A percentile compares a stretch with the other conserved stretches of the same genome.
Conservation (phyloP, 2,329 filamentous ascomycete species). For the Stagonosporopsis cucurbitacearum region DNA sequence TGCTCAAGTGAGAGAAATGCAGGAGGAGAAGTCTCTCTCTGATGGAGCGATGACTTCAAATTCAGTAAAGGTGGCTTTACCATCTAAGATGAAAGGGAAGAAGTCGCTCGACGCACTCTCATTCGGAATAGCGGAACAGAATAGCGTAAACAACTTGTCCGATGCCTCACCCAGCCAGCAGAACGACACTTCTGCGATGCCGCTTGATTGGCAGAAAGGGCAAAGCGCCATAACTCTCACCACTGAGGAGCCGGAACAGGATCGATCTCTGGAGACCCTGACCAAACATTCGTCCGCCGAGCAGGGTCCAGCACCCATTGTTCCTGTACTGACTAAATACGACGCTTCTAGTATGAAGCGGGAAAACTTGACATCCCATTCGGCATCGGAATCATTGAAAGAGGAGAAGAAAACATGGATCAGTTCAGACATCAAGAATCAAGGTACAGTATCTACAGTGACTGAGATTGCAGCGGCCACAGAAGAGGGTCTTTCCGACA, state of each 20-base stretch:
- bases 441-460: neutral
- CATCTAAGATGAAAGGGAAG: neutral
- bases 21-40: neutral
- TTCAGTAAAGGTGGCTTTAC: neutral
- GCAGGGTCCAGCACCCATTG: neutral
- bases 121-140: neutral
- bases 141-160: neutral
- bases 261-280: neutral
- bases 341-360: constrained; percentile 31
- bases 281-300: neutral
- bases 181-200: neutral
- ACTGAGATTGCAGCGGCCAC: neutral
- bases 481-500: neutral
- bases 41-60: neutral
- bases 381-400: constrained; percentile 26
- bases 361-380: constrained; percentile 34
- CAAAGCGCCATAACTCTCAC: neutral
- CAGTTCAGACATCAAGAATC: constrained; percentile 10
- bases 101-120: neutral
- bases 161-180: neutral
- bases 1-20: neutral
- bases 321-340: constrained; percentile 1
- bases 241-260: neutral
- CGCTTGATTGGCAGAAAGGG: neutral
- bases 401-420: neutral